A percentile compares a stretch with the other conserved stretches of the same genome.
These are phyloP conservation scores for Daldinia sp. DNA, from an alignment of 2,329 filamentous ascomycete species.

Conservation along the genomic window DNA sequence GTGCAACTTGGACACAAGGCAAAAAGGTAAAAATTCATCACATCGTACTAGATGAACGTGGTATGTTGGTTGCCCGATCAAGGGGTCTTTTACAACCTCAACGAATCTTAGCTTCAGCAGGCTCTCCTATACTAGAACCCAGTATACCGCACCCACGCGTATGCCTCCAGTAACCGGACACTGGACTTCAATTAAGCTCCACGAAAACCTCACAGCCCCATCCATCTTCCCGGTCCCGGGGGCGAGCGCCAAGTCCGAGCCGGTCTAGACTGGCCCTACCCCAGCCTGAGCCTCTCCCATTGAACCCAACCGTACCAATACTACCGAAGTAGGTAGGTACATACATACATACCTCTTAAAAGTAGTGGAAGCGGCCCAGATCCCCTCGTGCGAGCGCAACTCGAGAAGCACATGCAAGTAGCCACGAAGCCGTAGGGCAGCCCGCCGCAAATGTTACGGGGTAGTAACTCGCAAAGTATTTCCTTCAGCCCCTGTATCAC, in stretches of 20 bases:
- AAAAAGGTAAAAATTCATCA: background rate
- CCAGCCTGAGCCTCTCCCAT: background rate
- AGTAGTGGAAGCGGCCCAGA: background rate
- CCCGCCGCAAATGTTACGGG: conserved; percentile 1
- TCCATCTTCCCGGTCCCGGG: background rate
- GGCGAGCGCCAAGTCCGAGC: background rate
- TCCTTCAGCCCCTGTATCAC: background rate
- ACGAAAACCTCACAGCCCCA: background rate
- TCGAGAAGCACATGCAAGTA: conserved; percentile 8
- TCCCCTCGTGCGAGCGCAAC: conserved; percentile 5
- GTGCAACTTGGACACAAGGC: conserved; percentile 4
- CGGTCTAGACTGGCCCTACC: background rate
- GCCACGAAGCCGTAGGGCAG: conserved; percentile 4
- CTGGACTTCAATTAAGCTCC: background rate
- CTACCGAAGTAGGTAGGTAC: no score
- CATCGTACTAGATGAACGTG: conserved; percentile 2
- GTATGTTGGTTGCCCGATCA: background rate
- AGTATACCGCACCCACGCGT: background rate
- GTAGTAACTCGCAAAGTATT: conserved; percentile 8
- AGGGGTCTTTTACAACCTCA: background rate
- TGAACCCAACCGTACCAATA: background rate
- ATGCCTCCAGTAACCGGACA: background rate
- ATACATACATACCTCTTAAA: background rate
- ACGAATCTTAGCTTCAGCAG: background rate
- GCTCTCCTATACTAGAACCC: background rate